A percentile compares a stretch with the other conserved stretches of the same genome.
phyloP scores from a whole-genome alignment of 331 rosid genomes.

The Quercus tomentella region DNA sequence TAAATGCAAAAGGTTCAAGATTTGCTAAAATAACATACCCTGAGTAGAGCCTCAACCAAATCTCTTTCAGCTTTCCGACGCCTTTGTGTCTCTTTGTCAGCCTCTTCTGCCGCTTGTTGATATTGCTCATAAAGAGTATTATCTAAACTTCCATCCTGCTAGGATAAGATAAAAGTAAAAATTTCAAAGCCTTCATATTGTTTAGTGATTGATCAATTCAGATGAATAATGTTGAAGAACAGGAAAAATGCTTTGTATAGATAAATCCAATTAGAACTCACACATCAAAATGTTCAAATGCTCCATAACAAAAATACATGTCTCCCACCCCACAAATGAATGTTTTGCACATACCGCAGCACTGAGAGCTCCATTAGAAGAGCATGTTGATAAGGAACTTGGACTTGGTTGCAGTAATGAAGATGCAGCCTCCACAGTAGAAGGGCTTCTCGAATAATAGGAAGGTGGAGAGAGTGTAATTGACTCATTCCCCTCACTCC shows the following conservation, averaged over 20 bases:
- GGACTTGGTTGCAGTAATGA: conserved; percentile 6
- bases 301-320: neutral
- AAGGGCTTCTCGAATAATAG: neutral
- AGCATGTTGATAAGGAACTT: neutral
- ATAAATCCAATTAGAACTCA: neutral
- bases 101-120: conserved; percentile 57
- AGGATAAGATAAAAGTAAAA: conserved; percentile 12
- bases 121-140: conserved; percentile 53
- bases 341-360: conserved; percentile 39
- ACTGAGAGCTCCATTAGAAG: conserved; percentile 31
- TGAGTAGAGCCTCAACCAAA: conserved; percentile 53
- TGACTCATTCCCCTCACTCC: conserved; percentile 30
- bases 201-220: neutral
- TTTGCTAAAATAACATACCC: conserved; percentile 35
- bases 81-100: conserved; percentile 47
- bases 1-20: neutral
- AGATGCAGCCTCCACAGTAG: neutral
- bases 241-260: neutral
- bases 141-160: conserved; percentile 61
- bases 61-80: conserved; percentile 71
- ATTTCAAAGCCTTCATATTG: neutral
- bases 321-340: neutral
- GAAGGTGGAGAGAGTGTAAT: neutral
- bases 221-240: neutral
- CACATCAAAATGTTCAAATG: neutral